Evolutionary conservation across 176 grass and related monocot species (phyloP), one percentile per base, ranked within the genome.

Genomic region (Eleusine coracana): DNA sequence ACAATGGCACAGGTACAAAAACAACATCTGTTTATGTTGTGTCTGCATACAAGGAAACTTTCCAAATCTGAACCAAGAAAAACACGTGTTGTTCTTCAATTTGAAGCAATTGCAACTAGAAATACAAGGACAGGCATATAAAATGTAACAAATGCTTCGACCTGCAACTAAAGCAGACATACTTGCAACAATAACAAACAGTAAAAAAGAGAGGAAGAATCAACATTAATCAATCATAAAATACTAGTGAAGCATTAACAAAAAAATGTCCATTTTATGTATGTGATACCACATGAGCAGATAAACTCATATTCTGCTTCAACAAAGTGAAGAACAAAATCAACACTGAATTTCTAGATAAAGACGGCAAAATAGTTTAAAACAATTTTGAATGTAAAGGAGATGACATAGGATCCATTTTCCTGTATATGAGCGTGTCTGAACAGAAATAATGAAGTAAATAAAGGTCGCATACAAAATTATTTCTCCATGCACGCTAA

Each of bases 361-460:
- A 87, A 29, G 20, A 81, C 0, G 1, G 31, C 10, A 62, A 7
- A 59, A 7, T 58, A 60, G 46, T 69, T 39, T 31, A 38, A 3
- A 60, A 75, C 48, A 50, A 39, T 2, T 59, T 27, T 2, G 5
- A 56, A 59, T 38, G n/a, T 46, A 46, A 20, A 60, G 37, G 27
- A 49, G 52, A 49, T 61, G 14, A 75, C 38, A 69, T 75, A n/a
- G 34, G 66, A 86, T 7, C 10, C 25, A 66, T 54, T 5, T 69
- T 69, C 49, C 18, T 25, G 18, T 60, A 7, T 38, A 59, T 44
- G 52, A 59, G 50, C 34, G 42, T 51, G 56, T 23, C 41, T 69
- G 7, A 51, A 80, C 54, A 38, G 72, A 69, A n/a, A 78, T 25
- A 46, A 78, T 50, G 41, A 46, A 61, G 14, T 86, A 11, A 86